These are phyloP conservation scores for Turnera subulata DNA, from an alignment of 345 rosid genomes.

Conservation along the genomic window DNA sequence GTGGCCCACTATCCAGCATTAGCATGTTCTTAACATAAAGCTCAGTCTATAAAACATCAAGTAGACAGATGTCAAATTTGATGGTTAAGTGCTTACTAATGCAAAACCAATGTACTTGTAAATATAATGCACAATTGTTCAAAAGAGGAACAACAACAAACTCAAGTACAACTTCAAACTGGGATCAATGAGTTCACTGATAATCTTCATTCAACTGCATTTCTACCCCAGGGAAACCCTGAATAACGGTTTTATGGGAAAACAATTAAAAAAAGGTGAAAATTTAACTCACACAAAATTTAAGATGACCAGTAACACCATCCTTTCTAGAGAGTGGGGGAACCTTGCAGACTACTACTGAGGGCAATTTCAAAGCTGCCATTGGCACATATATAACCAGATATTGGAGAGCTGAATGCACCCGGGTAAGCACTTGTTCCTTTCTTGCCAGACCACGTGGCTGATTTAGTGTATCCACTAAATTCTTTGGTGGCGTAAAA, in stretches of 20 bases:
- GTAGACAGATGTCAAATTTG: no score
- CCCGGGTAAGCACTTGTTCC: constrained; percentile 59
- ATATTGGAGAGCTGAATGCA: constrained; percentile 59
- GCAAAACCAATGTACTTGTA: no score
- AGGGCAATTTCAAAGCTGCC: constrained; percentile 53
- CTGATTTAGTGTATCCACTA: constrained; percentile 33
- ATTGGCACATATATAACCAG: constrained; percentile 69
- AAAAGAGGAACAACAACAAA: no score
- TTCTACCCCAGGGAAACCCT: neutral
- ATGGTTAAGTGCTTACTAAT: no score
- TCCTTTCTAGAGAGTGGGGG: constrained; percentile 48
- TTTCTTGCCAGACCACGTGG: constrained; percentile 44
- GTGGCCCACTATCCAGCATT: constrained; percentile 61
- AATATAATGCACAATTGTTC: no score
- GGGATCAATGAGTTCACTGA: no score
- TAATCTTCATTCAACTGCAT: no score
- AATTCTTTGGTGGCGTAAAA: constrained; percentile 55
- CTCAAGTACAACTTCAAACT: no score
- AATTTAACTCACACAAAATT: constrained; percentile 36
- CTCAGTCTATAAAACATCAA: constrained; percentile 7
- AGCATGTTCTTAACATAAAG: constrained; percentile 75
- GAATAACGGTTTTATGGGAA: neutral
- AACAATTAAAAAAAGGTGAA: neutral
- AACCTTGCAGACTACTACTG: constrained; percentile 51
- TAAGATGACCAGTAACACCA: constrained; percentile 5